Percentiles rank a stretch among this genome's conserved stretches.
Conservation (phyloP, 805 yeast species). For the Candida oleophila region DNA sequence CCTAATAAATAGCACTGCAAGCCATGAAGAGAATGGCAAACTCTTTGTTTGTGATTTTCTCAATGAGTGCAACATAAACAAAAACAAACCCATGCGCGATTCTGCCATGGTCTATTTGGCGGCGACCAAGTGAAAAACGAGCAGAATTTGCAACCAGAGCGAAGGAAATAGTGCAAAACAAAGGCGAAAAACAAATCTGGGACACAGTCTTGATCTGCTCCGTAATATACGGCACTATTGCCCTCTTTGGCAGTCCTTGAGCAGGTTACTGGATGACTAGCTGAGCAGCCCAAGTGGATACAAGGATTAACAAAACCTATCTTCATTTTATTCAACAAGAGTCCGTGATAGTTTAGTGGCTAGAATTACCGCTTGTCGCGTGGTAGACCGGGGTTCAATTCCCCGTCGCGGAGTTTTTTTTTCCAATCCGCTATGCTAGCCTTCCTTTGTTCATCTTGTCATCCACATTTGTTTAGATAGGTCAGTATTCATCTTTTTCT, state of each 20-base stretch:
- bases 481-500: too few relatives aligned
- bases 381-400: slow-evolving; percentile 23
- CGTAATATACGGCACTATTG: too few relatives aligned
- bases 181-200: too few relatives aligned
- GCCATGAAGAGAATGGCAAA: too few relatives aligned
- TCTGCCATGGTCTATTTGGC: background rate
- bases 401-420: slow-evolving; percentile 21
- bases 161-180: too few relatives aligned
- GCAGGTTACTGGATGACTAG: background rate
- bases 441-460: too few relatives aligned
- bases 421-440: background rate
- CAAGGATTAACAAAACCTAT: background rate
- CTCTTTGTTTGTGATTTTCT: background rate
- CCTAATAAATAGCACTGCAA: background rate
- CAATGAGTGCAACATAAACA: background rate
- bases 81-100: background rate
- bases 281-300: too few relatives aligned
- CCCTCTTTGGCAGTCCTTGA: too few relatives aligned
- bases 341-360: slow-evolving; percentile 11
- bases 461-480: too few relatives aligned
- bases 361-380: slow-evolving; percentile 22
- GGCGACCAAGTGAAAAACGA: background rate
- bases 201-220: too few relatives aligned
- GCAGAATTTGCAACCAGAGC: too few relatives aligned
- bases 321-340: background rate